Evolutionary conservation across 164 flowering plant species (phyloP), one percentile per base, ranked within the genome.

Genomic region (Magnolia kwangsiensis): DNA sequence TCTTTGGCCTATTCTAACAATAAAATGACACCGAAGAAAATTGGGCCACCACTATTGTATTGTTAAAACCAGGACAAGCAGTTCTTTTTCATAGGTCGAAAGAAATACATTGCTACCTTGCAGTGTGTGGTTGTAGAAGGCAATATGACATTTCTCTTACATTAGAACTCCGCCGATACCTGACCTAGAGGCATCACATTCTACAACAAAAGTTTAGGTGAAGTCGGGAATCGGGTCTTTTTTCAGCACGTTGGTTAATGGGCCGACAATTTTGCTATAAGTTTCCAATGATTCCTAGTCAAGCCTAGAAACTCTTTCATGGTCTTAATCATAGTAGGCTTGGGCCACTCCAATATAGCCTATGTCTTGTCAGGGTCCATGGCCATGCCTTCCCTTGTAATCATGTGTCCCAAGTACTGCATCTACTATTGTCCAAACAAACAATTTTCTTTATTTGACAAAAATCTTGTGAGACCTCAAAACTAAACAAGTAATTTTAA

Each of bases 91-190:
- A 71, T 71, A 71, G 13, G 73, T 50, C 13, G 61, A 31, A 1
- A 24, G 1, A 16, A 0, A 11, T 29, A 72, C 0, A 21, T 72
- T 21, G 4, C 20, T 4, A 19, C 76, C 59, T 11, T 55, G 72
- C 14, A 75, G 8, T 4, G 77, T 64, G 13, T 58, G 71, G 49
- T 66, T 78, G 31, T 14, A 77, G 23, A n/a, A 77, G 1, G 75
- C 63, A 7, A 77, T 50, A 21, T 69, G 79, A 1, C 63, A 20
- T 4, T 71, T 10, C 4, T 63, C 24, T 72, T 77, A 70, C 51
- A 49, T 71, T 3, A 70, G 20, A 49, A 77, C 70, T 7, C 16
- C 70, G 0, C 20, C 75, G 0, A 71, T 13, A 3, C 63, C 71
- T 4, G 49, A 18, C 18, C 72, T 63, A 9, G 21, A 65, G 14